Conservation (phyloP, 495 filamentous ascomycete genomes). For the Penicillium ucsense region DNA sequence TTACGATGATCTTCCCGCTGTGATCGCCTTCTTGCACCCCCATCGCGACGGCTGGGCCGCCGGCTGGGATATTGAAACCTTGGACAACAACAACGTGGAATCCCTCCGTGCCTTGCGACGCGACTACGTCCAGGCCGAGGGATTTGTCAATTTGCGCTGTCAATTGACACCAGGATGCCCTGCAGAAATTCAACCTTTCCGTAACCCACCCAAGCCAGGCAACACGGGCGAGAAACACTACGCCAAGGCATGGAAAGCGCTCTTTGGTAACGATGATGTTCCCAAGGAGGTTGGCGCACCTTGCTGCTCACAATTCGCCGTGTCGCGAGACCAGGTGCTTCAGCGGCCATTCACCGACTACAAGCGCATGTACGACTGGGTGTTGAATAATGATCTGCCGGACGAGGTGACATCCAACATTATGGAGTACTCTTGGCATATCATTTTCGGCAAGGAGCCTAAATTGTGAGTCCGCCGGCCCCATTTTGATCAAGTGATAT, state of each 20-base stretch:
- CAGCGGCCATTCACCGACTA: slow-evolving; percentile 44
- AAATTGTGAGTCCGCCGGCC: slow-evolving; percentile 31
- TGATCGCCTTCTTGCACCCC: slow-evolving; percentile 35
- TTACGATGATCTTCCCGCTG: slow-evolving; percentile 32
- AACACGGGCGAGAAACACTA: slow-evolving; percentile 36
- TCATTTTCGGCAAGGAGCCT: slow-evolving; percentile 43
- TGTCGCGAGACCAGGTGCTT: slow-evolving; percentile 43
- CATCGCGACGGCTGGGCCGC: slow-evolving; percentile 30
- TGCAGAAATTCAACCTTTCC: slow-evolving; percentile 32
- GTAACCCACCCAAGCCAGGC: slow-evolving; percentile 40
- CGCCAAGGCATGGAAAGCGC: slow-evolving; percentile 31
- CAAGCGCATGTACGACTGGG: slow-evolving; percentile 48
- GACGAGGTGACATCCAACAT: slow-evolving; percentile 38
- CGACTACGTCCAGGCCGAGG: slow-evolving; percentile 26
- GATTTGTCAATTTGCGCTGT: slow-evolving; percentile 36
- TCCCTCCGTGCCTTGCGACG: slow-evolving; percentile 29
- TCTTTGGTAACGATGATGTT: slow-evolving; percentile 34
- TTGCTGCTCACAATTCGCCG: slow-evolving; percentile 65
- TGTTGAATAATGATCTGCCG: slow-evolving; percentile 38
- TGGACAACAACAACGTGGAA: slow-evolving; percentile 35
- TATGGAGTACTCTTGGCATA: slow-evolving; percentile 48
- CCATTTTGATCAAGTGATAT: not conserved
- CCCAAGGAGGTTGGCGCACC: slow-evolving; percentile 41
- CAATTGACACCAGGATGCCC: slow-evolving; percentile 32
- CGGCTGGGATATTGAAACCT: slow-evolving; percentile 40